phyloP scores from a whole-genome alignment of 148 eudicot species.

The Polygonum maritimum region DNA sequence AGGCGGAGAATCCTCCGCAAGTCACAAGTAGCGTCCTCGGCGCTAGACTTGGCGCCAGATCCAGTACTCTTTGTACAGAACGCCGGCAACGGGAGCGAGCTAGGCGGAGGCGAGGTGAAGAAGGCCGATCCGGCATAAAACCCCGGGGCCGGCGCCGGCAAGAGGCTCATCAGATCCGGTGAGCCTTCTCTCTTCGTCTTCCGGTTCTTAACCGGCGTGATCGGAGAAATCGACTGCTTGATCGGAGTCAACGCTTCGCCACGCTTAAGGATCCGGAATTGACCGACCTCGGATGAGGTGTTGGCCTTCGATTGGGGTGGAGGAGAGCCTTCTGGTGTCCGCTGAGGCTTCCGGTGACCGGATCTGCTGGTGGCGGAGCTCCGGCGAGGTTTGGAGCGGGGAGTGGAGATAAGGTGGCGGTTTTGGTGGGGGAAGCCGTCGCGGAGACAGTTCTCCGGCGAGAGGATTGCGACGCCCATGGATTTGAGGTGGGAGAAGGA shows the following conservation, averaged over 20 bases:
- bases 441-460: conserved; percentile 21
- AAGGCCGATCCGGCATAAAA: conserved; percentile 43
- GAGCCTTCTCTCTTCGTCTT: conserved; percentile 1
- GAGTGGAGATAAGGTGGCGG: conserved; percentile 11
- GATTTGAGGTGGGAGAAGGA: not conserved
- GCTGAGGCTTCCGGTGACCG: conserved; percentile 16
- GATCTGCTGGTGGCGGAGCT: conserved; percentile 19
- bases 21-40: conserved; percentile 8
- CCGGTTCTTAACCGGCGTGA: not conserved
- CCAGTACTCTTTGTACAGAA: conserved; percentile 20
- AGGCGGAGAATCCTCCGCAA: not conserved
- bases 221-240: not conserved
- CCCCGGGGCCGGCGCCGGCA: conserved; percentile 17
- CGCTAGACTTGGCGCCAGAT: not conserved
- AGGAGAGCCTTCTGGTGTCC: conserved; percentile 18
- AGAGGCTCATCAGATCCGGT: not conserved
- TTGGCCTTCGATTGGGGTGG: conserved; percentile 1
- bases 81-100: conserved; percentile 46
- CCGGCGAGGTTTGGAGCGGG: conserved; percentile 20
- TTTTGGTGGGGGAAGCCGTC: conserved; percentile 11
- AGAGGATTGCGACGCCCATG: conserved; percentile 34
- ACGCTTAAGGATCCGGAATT: conserved; percentile 41
- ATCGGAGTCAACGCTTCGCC: conserved; percentile 22
- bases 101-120: conserved; percentile 41
- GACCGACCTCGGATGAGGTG: conserved; percentile 15